Conservation (phyloP, 495 filamentous ascomycete species). For the Neurospora sp. region DNA sequence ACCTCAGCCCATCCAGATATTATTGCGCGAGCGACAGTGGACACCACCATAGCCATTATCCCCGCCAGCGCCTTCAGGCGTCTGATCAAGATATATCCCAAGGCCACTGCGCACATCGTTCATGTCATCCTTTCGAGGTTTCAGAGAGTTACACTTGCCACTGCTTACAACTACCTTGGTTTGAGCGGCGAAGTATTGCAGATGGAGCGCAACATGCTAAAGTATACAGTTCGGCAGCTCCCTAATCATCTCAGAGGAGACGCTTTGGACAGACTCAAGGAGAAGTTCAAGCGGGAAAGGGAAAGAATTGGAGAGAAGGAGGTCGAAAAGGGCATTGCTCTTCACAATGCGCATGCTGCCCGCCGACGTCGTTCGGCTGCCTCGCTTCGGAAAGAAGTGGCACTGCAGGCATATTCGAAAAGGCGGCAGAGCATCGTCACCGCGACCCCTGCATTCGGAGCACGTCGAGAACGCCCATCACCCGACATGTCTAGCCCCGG, state of each 20-base stretch:
- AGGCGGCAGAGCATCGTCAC: constrained; percentile 17
- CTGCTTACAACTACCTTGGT: constrained; percentile 87
- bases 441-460: neutral
- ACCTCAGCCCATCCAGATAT: constrained; percentile 94
- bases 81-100: constrained; percentile 88
- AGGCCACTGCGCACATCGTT: constrained; percentile 92
- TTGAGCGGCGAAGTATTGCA: constrained; percentile 81
- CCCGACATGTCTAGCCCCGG: constrained; percentile 52
- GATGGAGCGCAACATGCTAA: constrained; percentile 85
- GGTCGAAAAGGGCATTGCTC: constrained; percentile 82
- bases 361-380: constrained; percentile 63
- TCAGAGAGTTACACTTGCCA: constrained; percentile 87
- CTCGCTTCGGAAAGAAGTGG: constrained; percentile 70
- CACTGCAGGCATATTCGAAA: constrained; percentile 52
- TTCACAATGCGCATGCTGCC: constrained; percentile 66
- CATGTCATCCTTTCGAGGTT: constrained; percentile 92
- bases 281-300: constrained; percentile 79
- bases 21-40: constrained; percentile 88
- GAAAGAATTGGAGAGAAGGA: constrained; percentile 81
- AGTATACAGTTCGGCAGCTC: constrained; percentile 81
- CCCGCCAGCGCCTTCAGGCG: constrained; percentile 91
- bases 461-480: constrained; percentile 18
- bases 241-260: constrained; percentile 84
- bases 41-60: constrained; percentile 97
- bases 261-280: constrained; percentile 77